Evolutionary conservation across 169 alveolate species (phyloP), one percentile per base, ranked within the genome.

Genomic region (Plasmodium gallinaceum): DNA sequence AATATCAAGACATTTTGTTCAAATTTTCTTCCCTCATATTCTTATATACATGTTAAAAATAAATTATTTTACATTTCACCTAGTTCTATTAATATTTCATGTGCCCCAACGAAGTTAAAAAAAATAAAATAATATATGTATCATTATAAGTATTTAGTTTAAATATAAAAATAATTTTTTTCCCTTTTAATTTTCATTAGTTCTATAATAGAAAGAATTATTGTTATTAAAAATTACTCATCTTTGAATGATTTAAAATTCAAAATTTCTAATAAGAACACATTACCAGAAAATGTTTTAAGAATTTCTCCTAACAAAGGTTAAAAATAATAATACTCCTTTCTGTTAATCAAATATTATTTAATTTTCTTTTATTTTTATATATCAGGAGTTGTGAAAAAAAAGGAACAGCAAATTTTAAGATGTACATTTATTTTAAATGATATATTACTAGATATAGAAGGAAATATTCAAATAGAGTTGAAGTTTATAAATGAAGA

Each of bases 381-480:
- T 24, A 72, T 43, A 42, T 69, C 43, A 86, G 92, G 92, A 16
- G 37, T 70, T 48, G 48, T 86, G n/a, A 71, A 86, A 86, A 58
- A 20, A 64, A 54, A 66, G 20, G 92, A 64, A 48, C 73, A 61
- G n/a, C 45, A 16, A 37, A n/a, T 86, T 46, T 39, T 86, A 61
- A 57, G 75, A 43, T 45, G 69, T 71, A 86, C 88, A 39, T 86
- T 86, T 45, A 71, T 86, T 42, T 45, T 86, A 16, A 72, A 57
- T 72, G 92, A 86, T 45, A 54, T 86, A 60, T 48, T 86, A 26
- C 22, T 86, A 52, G 92, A 86, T 62, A 86, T 86, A 46, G 92
- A 86, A 54, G 92, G 92, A 14, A 69, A 86, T 57, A 86, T 86
- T 61, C 88, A 86, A 73, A 86, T 86, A 58, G 87, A 86, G 39